These are phyloP conservation scores for Syzygium malaccense DNA, from an alignment of 441 rosid genomes.

Conservation along the genomic window DNA sequence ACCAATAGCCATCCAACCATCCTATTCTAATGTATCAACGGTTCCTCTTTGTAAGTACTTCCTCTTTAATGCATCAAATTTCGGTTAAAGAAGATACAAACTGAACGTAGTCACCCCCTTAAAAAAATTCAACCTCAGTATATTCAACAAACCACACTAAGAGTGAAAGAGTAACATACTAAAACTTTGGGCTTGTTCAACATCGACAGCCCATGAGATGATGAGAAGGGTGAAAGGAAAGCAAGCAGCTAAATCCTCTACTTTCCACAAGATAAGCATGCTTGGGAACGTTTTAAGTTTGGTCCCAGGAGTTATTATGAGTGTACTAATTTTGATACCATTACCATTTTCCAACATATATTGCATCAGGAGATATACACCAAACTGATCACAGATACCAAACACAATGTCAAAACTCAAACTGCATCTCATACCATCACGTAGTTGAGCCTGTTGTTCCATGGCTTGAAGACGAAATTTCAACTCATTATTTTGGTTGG, in stretches of 20 bases:
- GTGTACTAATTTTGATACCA: neutral
- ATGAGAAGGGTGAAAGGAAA: neutral
- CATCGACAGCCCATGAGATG: neutral
- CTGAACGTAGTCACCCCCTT: neutral
- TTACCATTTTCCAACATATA: neutral
- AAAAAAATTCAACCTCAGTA: neutral
- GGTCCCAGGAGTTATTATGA: neutral
- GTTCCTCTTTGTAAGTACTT: neutral
- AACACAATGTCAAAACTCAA: neutral
- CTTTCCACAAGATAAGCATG: neutral
- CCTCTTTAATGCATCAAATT: neutral
- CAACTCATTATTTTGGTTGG: conserved; percentile 85
- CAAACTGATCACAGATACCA: neutral
- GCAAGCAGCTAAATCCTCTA: neutral
- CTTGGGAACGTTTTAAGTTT: neutral
- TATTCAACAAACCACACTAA: neutral
- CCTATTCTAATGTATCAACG: neutral
- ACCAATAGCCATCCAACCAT: neutral
- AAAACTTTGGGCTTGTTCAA: neutral
- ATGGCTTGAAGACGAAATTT: conserved; percentile 96
- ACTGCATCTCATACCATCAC: conserved; percentile 51
- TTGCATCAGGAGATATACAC: neutral
- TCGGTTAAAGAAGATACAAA: neutral
- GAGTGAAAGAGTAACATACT: neutral
- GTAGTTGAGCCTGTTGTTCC: conserved; percentile 94